Evolutionary conservation across 352 stramenopile genomes (phyloP).

Genomic region (Hyaloperonospora brassicae): DNA sequence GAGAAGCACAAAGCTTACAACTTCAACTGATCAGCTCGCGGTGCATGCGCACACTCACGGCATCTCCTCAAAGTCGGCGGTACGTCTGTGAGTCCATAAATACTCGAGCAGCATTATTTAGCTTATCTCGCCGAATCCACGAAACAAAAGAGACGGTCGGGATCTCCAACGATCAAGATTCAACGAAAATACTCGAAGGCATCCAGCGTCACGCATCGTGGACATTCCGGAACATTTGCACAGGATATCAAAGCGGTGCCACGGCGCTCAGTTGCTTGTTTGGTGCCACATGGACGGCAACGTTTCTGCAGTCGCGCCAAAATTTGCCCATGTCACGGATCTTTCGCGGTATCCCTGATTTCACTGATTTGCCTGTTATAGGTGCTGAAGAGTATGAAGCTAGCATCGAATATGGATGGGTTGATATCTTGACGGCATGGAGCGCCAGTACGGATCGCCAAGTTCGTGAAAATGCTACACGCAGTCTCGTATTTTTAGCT

Average conservation of each 20-base stretch:
- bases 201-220: constrained; percentile 34
- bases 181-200: constrained; percentile 9
- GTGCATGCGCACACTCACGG: constrained; percentile 49
- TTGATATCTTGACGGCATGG: constrained; percentile 76
- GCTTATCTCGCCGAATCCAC: constrained; percentile 40
- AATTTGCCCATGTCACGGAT: constrained; percentile 60
- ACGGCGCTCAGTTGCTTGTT: constrained; percentile 41
- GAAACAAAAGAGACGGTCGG: constrained; percentile 19
- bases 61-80: constrained; percentile 37
- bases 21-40: constrained; percentile 38
- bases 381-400: constrained; percentile 72
- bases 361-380: constrained; percentile 62
- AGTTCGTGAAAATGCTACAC: constrained; percentile 56
- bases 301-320: constrained; percentile 48
- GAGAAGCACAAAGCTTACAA: constrained; percentile 7
- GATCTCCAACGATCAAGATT: constrained; percentile 11
- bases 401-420: constrained; percentile 68
- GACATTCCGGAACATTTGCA: constrained; percentile 59
- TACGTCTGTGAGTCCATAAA: constrained; percentile 41
- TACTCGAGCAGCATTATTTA: constrained; percentile 48
- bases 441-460: constrained; percentile 41
- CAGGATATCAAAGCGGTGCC: constrained; percentile 41
- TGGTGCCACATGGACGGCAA: constrained; percentile 27
- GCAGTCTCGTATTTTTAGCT: constrained; percentile 56
- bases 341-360: constrained; percentile 42